Percentiles rank a stretch among this genome's conserved stretches.
Evolutionary conservation across 371 early-diverging fungal species (phyloP).

Genomic region (Rhizomucor pusillus): DNA sequence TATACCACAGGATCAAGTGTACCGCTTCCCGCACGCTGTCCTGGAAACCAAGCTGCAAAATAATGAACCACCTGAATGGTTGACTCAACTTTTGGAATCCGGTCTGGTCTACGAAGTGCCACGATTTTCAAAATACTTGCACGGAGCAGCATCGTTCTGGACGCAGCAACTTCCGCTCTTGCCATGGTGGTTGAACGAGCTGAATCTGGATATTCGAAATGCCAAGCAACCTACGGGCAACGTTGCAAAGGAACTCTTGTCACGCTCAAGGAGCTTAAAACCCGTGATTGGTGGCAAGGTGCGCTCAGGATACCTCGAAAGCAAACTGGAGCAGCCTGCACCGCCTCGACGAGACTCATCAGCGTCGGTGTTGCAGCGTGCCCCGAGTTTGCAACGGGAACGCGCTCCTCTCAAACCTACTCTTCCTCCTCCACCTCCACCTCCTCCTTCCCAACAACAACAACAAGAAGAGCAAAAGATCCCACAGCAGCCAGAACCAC

Average conservation of each 20-base stretch:
- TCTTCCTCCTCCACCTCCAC: not conserved
- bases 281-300: slow-evolving; percentile 33
- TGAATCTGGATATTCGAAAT: slow-evolving; percentile 44
- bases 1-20: slow-evolving; percentile 32
- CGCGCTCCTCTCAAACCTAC: not conserved
- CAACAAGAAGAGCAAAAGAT: not conserved
- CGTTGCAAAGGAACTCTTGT: not conserved
- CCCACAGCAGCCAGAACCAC: not conserved
- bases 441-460: not conserved
- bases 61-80: slow-evolving; percentile 88
- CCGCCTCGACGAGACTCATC: slow-evolving; percentile 5
- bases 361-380: not conserved
- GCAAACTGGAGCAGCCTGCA: slow-evolving; percentile 21
- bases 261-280: slow-evolving; percentile 16
- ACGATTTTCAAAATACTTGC: slow-evolving; percentile 95
- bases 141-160: slow-evolving; percentile 64
- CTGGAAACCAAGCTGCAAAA: slow-evolving; percentile 52
- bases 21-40: slow-evolving; percentile 19
- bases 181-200: slow-evolving; percentile 34
- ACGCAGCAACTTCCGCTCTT: slow-evolving; percentile 11
- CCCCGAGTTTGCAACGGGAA: no score
- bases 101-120: slow-evolving; percentile 93
- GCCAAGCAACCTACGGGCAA: not conserved
- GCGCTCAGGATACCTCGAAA: slow-evolving; percentile 40
- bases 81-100: slow-evolving; percentile 77